Base-by-base conservation (phyloP, 805 yeast species). In the Priceomyces carsonii region DNA sequence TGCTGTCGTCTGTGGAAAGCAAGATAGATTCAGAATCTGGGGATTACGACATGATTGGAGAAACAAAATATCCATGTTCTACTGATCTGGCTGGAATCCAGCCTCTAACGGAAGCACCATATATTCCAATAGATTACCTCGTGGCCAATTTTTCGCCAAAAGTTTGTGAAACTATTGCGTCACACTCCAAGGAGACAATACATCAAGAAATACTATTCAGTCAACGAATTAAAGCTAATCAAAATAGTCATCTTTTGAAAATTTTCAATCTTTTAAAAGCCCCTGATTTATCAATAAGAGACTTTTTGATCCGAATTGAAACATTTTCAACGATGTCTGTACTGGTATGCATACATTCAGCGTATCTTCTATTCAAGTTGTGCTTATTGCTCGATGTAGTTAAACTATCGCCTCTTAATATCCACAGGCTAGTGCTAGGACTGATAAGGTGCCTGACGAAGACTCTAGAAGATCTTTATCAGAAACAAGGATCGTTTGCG, bases 361-460 rank as follows among this genome's bases (percentile, higher is more conserved):
- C 71, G 3, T 57, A 49, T 35, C 44, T 66, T 57, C 44, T 68
- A 29, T 66, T 52, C 45, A 66, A 63, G 42, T 42, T 66, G 24
- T 43, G 63, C 28, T 44, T 66, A 18, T 42, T 66, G 12, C 51
- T 63, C 33, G 57, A 59, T 32, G 49, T 62, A 9, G 51, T 63
- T 18, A 55, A 52, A 4, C 49, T 67, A 26, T 61, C 60, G 8
- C 47, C 47, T 8, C 47, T 51, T 25, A 68, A 68, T 39, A 68
- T 60, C n/a, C 56, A 68, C 39, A 47, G 73, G 27, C 52, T 66
- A 29, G 50, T 67, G 9, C 49, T 67, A 37, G 72, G 69, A 4
- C 59, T 60, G 47, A 51, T 68, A 7, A 53, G 73, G 35, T 66
- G 73, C 41, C 64, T 61, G 55, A 65, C 69, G 8, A 68, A 68